Evolutionary conservation across 768 basidiomycete genomes (phyloP).

Genomic region (Rhodotorula babjevae): DNA sequence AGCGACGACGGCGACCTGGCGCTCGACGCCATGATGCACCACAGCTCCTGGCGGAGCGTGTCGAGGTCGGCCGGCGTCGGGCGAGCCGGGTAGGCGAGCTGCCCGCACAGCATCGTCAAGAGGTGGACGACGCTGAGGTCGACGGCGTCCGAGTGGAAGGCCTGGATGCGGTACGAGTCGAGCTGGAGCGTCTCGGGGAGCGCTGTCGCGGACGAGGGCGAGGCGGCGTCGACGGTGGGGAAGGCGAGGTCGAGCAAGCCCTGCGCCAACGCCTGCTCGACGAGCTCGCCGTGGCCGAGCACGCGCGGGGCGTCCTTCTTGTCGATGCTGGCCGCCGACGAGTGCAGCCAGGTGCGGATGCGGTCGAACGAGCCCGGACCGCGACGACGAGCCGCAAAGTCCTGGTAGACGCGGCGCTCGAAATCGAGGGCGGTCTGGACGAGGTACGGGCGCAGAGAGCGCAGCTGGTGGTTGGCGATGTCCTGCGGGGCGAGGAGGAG

Average conservation of each 20-base stretch:
- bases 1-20: slow-evolving; percentile 7
- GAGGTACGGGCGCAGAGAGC: slow-evolving; percentile 85
- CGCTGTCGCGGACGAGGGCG: slow-evolving; percentile 43
- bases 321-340: slow-evolving; percentile 47
- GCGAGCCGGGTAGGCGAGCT: slow-evolving; percentile 51
- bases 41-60: slow-evolving; percentile 67
- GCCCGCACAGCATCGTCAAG: slow-evolving; percentile 73
- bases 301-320: slow-evolving; percentile 44
- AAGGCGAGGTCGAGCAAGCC: slow-evolving; percentile 47
- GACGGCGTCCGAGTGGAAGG: slow-evolving; percentile 65
- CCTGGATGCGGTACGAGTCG: slow-evolving; percentile 64
- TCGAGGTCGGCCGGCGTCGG: slow-evolving; percentile 51
- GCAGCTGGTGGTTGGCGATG: slow-evolving; percentile 92
- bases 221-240: slow-evolving; percentile 32
- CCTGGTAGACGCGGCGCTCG: slow-evolving; percentile 71
- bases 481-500: slow-evolving; percentile 55
- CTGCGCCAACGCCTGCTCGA: slow-evolving; percentile 38
- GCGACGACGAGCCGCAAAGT: slow-evolving; percentile 44
- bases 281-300: slow-evolving; percentile 50
- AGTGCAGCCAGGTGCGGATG: slow-evolving; percentile 64
- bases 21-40: slow-evolving; percentile 54
- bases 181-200: slow-evolving; percentile 78
- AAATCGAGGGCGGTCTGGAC: slow-evolving; percentile 71
- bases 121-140: slow-evolving; percentile 73
- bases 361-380: slow-evolving; percentile 46